A percentile compares a stretch with the other conserved stretches of the same genome.
phyloP scores from a whole-genome alignment of 257 asterid species.

The Ophiorrhiza pumila region DNA sequence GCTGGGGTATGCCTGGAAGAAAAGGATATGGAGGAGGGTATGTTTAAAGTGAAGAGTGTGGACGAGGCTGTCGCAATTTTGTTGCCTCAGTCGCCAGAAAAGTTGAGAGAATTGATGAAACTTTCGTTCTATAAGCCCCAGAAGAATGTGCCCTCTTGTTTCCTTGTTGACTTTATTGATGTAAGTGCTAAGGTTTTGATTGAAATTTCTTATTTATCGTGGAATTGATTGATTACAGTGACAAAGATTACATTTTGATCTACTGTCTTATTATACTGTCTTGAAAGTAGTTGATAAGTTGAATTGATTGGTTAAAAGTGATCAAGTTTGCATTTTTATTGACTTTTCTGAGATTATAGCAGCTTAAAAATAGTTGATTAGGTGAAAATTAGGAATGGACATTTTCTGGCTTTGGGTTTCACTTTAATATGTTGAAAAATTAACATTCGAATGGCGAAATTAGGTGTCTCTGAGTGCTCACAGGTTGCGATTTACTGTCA shows the following conservation, averaged over 20 bases:
- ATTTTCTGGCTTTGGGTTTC: not conserved
- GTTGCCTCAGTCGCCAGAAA: slow-evolving; percentile 66
- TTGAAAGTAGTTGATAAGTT: too few species aligned
- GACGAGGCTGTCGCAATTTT: slow-evolving; percentile 61
- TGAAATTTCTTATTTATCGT: not conserved
- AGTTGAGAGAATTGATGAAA: slow-evolving; percentile 52
- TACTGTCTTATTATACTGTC: too few species aligned
- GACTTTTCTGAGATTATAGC: not conserved
- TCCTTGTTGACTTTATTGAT: slow-evolving; percentile 63
- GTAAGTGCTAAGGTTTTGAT: slow-evolving; percentile 34
- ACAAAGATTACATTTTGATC: not conserved
- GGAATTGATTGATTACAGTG: not conserved
- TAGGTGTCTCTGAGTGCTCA: not conserved
- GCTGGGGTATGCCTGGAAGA: slow-evolving; percentile 78
- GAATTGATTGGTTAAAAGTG: not conserved
- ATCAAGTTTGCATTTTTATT: slow-evolving; percentile 1
- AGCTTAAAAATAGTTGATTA: not conserved
- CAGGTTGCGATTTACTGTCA: not conserved
- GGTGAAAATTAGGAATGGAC: not conserved
- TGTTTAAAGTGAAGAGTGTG: slow-evolving; percentile 65
- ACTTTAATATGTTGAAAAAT: not conserved
- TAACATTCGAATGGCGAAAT: not conserved
- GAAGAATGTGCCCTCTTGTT: slow-evolving; percentile 69
- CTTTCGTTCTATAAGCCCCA: slow-evolving; percentile 60
- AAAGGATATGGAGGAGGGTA: slow-evolving; percentile 69